Base-by-base conservation (phyloP, 2,329 filamentous ascomycete species). In the Ophiostoma triangulosporum region DNA sequence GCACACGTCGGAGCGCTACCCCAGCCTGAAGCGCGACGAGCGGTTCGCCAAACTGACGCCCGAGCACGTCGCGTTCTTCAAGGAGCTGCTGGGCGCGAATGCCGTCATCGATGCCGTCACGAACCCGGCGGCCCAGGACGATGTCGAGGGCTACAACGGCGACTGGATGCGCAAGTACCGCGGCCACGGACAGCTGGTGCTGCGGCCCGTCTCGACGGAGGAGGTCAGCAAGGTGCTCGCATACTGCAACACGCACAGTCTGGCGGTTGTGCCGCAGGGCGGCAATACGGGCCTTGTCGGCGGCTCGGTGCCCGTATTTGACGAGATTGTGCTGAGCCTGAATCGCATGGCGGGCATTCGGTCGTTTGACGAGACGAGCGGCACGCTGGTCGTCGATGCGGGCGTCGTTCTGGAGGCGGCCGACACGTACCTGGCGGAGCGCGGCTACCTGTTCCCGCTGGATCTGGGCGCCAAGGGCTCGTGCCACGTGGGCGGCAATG, bases 141-240 rank as follows among this genome's bases (percentile, higher is more conserved):
- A 97, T 65, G 76, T 97, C 59, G 88, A 93, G 65, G 79, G 86
- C 7, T 98, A 89, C 76, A 98, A 98, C 69, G 81, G 83, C 65
- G 93, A 98, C 71, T 98, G 94, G 93, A 96, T 98, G 90, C 84
- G 87, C 69, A 98, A 98, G 71, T 98, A 95, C 73, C 83, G 87
- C 57, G 94, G 93, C 29, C 89, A 96, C 69, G 82, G 87, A 57
- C 81, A 83, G 64, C 73, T 98, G 26, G 89, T 97, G 4, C 72
- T 98, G 58, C 94, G 89, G 70, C 93, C 93, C 11, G 79, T 77
- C 51, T 85, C 80, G 15, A 91, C 88, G 0, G 83, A 91, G 62
- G 84, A 98, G 69, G 87, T 97, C 62, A 95, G 88, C 78, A 78
- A 85, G 70, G 83, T 97, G 56, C 70, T 98, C 62, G 84, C 85